Conservation (phyloP, 352 stramenopile genomes). For the Chrysophaeum taylorii region DNA sequence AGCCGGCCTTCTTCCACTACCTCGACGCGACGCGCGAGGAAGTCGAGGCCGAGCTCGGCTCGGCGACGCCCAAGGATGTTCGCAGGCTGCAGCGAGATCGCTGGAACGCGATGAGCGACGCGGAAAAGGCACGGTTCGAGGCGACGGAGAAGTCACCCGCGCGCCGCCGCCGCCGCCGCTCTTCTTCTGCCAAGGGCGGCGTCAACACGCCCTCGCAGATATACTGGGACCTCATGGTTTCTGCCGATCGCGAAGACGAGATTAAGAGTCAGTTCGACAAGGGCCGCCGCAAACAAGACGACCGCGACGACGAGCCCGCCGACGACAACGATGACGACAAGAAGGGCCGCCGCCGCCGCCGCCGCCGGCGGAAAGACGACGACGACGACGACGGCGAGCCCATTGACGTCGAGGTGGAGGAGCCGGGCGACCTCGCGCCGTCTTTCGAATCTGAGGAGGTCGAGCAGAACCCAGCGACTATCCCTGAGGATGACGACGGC, state of each 20-base stretch:
- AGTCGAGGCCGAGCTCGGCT: neutral
- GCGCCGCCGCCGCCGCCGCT: neutral
- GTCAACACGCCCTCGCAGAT: neutral
- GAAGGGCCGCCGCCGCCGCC: neutral
- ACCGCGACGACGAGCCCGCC: too few relatives aligned
- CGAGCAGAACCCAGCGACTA: too few relatives aligned
- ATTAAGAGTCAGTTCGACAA: constrained; percentile 1
- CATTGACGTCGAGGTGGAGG: neutral
- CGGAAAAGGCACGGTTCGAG: constrained; percentile 2
- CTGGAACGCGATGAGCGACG: neutral
- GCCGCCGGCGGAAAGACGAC: neutral
- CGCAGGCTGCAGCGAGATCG: neutral
- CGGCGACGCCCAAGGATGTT: neutral
- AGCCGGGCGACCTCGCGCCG: too few relatives aligned
- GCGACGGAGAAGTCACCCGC: neutral
- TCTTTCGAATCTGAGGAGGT: too few relatives aligned
- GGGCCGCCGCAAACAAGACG: neutral
- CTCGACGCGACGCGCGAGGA: neutral
- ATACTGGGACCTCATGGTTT: neutral
- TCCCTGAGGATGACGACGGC: too few relatives aligned
- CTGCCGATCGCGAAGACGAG: neutral
- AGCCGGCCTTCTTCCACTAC: neutral
- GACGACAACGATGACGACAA: neutral
- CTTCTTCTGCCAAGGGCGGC: neutral
- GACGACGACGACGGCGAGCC: neutral